Percentiles rank a stretch among this genome's conserved stretches.
These are phyloP conservation scores for Phytophthora colocasiae DNA, from an alignment of 352 stramenopile species.

Conservation along the genomic window DNA sequence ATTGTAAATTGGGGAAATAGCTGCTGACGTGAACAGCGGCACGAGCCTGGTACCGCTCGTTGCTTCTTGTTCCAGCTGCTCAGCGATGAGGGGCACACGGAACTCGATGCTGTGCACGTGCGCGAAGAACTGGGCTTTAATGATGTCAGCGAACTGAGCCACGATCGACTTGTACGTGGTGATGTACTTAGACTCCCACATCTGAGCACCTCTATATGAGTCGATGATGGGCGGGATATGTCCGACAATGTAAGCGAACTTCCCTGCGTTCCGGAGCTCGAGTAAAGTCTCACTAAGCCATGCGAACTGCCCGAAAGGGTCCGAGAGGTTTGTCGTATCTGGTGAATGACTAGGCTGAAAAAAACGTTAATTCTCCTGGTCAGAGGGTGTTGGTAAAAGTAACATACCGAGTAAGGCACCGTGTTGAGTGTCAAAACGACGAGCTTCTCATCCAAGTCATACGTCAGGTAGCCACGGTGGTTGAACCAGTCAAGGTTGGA, in stretches of 20 bases:
- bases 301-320: slow-evolving; percentile 91
- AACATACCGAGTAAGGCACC: slow-evolving; percentile 68
- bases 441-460: slow-evolving; percentile 67
- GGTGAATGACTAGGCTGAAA: slow-evolving; percentile 66
- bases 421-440: slow-evolving; percentile 80
- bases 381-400: background rate
- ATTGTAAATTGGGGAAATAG: slow-evolving; percentile 88
- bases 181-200: slow-evolving; percentile 89
- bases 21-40: slow-evolving; percentile 82
- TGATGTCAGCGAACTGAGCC: slow-evolving; percentile 53
- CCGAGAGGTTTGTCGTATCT: slow-evolving; percentile 57
- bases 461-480: slow-evolving; percentile 57
- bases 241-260: slow-evolving; percentile 85
- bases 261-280: slow-evolving; percentile 40
- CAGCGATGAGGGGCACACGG: slow-evolving; percentile 50
- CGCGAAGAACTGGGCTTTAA: slow-evolving; percentile 91
- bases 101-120: slow-evolving; percentile 94
- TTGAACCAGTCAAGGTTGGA: slow-evolving; percentile 65
- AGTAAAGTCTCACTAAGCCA: slow-evolving; percentile 84
- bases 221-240: slow-evolving; percentile 92
- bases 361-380: slow-evolving; percentile 1
- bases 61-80: slow-evolving; percentile 23
- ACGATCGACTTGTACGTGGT: slow-evolving; percentile 79
- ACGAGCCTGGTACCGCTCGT: slow-evolving; percentile 39
- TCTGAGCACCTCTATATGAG: slow-evolving; percentile 78